Percentiles rank a stretch among this genome's conserved stretches.
These are phyloP conservation scores for Colletotrichum sp. DNA, from an alignment of 2,329 filamentous ascomycete genomes.

Conservation along the genomic window DNA sequence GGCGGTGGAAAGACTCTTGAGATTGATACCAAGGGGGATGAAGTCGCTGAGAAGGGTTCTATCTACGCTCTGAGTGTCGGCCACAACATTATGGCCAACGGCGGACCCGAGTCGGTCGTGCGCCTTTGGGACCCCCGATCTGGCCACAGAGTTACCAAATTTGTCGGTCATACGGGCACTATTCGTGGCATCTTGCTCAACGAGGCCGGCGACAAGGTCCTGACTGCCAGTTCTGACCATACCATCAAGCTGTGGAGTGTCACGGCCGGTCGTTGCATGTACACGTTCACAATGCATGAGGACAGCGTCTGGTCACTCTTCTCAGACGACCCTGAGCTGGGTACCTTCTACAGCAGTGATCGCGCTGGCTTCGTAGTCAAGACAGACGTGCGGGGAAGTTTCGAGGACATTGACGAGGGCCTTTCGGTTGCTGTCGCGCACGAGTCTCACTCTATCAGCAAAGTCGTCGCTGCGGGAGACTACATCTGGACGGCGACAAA, in stretches of 20 bases:
- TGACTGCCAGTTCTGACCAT: constrained; percentile 94
- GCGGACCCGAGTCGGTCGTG: constrained; percentile 92
- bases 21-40: constrained; percentile 85
- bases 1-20: constrained; percentile 85
- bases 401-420: constrained; percentile 78
- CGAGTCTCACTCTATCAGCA: constrained; percentile 83
- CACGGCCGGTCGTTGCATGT: constrained; percentile 93
- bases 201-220: constrained; percentile 84
- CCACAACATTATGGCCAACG: constrained; percentile 83
- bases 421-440: constrained; percentile 89
- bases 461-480: constrained; percentile 71
- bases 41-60: constrained; percentile 87
- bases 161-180: constrained; percentile 95
- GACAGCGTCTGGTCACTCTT: constrained; percentile 97
- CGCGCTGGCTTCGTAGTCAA: constrained; percentile 94
- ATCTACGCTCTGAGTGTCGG: constrained; percentile 89
- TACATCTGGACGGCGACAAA: constrained; percentile 91
- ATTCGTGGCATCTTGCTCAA: constrained; percentile 91
- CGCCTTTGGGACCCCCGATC: constrained; percentile 90
- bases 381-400: constrained; percentile 81
- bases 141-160: constrained; percentile 91
- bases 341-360: constrained; percentile 94
- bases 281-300: constrained; percentile 98
- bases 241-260: constrained; percentile 99
- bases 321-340: constrained; percentile 83